Base-by-base conservation (phyloP, 2,329 filamentous ascomycete genomes). In the Xylariaceae sp. region DNA sequence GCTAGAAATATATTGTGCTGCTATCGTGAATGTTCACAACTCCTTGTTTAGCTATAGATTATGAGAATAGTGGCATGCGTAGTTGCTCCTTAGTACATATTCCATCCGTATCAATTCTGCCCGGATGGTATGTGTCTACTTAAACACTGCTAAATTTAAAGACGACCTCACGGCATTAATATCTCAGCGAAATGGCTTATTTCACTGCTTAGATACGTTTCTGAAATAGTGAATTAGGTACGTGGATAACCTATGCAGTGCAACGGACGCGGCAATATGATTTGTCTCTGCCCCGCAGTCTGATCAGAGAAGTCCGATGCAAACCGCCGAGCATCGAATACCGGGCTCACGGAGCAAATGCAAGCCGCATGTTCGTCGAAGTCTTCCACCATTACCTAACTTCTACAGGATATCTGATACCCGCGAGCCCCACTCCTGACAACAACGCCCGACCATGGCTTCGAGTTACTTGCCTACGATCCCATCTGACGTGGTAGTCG, bases 391-490 rank as follows among this genome's bases (percentile, higher is more conserved):
- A 26, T n/a, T 26, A 26, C 23, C 23, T 26, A 16, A 37, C 6
- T 37, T 10, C 32, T 37, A 37, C 14, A 37, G 32, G 32, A 29
- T 29, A n/a, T 29, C 14, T 37, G 32, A 37, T 16, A 37, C 32
- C 5, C 14, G 32, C 6, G 32, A 4, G 9, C 12, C 32, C 32
- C 32, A 37, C 32, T 16, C 32, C 12, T 3, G 3, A 37, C 32
- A 37, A 37, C 32, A 37, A 37, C 32, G 23, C 6, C 32, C 32
- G 32, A 16, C 14, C 7, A 37, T 37, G 32, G 32, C 47, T 14
- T 12, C 48, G 40, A 42, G 50, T 44, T 73, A 73, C 56, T 41
- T 56, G 18, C 67, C 68, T 4, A 53, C 41, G 14, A 72, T 69
- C 60, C 73, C 73, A 5, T 61, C 50, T 29, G 56, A 64, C 46